A percentile compares a stretch with the other conserved stretches of the same genome.
Conservation (phyloP, 768 basidiomycete genomes). For the Leucocoprinus leucothites region DNA sequence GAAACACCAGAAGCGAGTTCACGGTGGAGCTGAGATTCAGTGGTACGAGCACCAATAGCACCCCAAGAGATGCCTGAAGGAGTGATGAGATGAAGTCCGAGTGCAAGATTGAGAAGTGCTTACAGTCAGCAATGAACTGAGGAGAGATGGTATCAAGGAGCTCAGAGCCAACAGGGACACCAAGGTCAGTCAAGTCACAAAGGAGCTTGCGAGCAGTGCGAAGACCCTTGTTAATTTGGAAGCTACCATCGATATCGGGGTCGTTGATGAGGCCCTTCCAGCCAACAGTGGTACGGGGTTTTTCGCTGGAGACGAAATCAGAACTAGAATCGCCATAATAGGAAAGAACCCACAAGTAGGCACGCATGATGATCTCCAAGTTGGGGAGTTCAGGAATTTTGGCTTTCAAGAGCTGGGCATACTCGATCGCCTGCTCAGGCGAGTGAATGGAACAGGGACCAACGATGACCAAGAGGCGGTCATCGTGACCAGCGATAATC, state of each 20-base stretch:
- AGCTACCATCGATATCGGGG: slow-evolving; percentile 92
- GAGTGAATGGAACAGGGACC: slow-evolving; percentile 97
- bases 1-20: slow-evolving; percentile 95
- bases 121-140: slow-evolving; percentile 79
- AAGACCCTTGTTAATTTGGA: slow-evolving; percentile 96
- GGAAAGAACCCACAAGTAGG: slow-evolving; percentile 75
- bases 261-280: slow-evolving; percentile 97
- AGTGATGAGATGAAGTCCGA: slow-evolving; percentile 7
- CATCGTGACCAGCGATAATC: slow-evolving; percentile 81
- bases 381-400: slow-evolving; percentile 70
- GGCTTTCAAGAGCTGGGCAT: slow-evolving; percentile 68
- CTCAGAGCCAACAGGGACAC: slow-evolving; percentile 93
- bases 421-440: slow-evolving; percentile 79
- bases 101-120: slow-evolving; percentile 18
- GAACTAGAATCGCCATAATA: slow-evolving; percentile 2
- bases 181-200: slow-evolving; percentile 84
- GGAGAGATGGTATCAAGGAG: slow-evolving; percentile 80
- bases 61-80: slow-evolving; percentile 78
- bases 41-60: slow-evolving; percentile 96
- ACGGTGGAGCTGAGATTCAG: slow-evolving; percentile 95
- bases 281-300: slow-evolving; percentile 96
- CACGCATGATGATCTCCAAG: slow-evolving; percentile 91
- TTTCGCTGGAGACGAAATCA: slow-evolving; percentile 40
- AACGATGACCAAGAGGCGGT: slow-evolving; percentile 85
- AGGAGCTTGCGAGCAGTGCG: slow-evolving; percentile 85